phyloP scores from a whole-genome alignment of 2,329 filamentous ascomycete genomes.

The Pseudogymnoascus sp. region DNA sequence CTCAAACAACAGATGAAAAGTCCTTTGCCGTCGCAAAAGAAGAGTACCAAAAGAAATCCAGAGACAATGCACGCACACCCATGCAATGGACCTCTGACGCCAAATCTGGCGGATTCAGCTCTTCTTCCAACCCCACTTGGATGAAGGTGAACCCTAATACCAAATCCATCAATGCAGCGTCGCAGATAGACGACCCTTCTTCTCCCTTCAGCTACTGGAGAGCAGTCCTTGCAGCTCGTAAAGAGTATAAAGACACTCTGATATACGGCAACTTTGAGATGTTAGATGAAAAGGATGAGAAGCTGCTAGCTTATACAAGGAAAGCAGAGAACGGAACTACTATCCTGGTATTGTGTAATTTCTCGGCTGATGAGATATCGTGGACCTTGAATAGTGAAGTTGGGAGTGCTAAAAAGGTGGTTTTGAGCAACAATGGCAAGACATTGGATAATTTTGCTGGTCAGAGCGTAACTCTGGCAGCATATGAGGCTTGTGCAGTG shows the following conservation, averaged over 20 bases:
- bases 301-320: conserved; percentile 48
- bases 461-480: background rate
- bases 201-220: conserved; percentile 55
- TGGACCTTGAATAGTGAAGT: background rate
- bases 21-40: conserved; percentile 31
- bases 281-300: conserved; percentile 39
- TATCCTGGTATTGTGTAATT: conserved; percentile 28
- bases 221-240: conserved; percentile 46
- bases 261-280: conserved; percentile 57
- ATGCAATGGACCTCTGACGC: conserved; percentile 57
- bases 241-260: conserved; percentile 50
- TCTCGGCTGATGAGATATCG: background rate
- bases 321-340: conserved; percentile 23
- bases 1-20: background rate
- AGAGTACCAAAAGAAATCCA: conserved; percentile 45
- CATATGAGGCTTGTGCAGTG: conserved; percentile 3
- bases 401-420: background rate
- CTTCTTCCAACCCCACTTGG: conserved; percentile 50
- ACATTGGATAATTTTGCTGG: background rate
- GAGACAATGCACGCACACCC: conserved; percentile 62
- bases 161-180: conserved; percentile 47
- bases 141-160: conserved; percentile 60
- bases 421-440: conserved; percentile 1
- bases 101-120: conserved; percentile 47
- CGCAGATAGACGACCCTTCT: conserved; percentile 37